Conservation (phyloP, 768 basidiomycete genomes). For the Guyanaporus albipodus region DNA sequence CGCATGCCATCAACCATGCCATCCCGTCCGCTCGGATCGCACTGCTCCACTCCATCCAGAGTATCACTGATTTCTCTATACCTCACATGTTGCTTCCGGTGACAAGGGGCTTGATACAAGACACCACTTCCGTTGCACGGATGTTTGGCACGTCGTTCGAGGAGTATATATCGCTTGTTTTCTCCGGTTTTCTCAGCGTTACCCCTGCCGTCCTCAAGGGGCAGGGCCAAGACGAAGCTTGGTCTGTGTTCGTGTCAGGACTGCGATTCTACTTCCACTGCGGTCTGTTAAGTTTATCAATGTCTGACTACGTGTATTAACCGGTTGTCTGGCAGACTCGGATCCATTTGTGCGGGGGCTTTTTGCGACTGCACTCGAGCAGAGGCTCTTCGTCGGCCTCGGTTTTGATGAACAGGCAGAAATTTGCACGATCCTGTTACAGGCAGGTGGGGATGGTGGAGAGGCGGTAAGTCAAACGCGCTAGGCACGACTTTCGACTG, state of each 20-base stretch:
- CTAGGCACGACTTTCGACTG: not conserved
- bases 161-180: slow-evolving; percentile 29
- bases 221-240: slow-evolving; percentile 35
- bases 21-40: slow-evolving; percentile 44
- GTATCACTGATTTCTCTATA: slow-evolving; percentile 41
- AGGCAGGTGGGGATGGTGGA: slow-evolving; percentile 43
- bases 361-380: slow-evolving; percentile 44
- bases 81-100: slow-evolving; percentile 57
- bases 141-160: slow-evolving; percentile 39
- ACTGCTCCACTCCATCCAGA: slow-evolving; percentile 47
- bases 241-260: slow-evolving; percentile 47
- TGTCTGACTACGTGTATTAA: not conserved
- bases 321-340: slow-evolving; percentile 33
- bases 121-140: slow-evolving; percentile 23
- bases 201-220: slow-evolving; percentile 44
- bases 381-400: slow-evolving; percentile 54
- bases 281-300: slow-evolving; percentile 35
- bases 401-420: slow-evolving; percentile 49
- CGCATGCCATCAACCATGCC: slow-evolving; percentile 65
- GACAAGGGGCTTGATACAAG: slow-evolving; percentile 39
- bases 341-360: slow-evolving; percentile 36
- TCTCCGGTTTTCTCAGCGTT: slow-evolving; percentile 52
- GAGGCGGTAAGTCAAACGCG: slow-evolving; percentile 42
- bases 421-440: slow-evolving; percentile 54
- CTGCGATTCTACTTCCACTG: slow-evolving; percentile 43